Conservation (phyloP, 176 grass and related monocot genomes). For the Pharus latifolius region DNA sequence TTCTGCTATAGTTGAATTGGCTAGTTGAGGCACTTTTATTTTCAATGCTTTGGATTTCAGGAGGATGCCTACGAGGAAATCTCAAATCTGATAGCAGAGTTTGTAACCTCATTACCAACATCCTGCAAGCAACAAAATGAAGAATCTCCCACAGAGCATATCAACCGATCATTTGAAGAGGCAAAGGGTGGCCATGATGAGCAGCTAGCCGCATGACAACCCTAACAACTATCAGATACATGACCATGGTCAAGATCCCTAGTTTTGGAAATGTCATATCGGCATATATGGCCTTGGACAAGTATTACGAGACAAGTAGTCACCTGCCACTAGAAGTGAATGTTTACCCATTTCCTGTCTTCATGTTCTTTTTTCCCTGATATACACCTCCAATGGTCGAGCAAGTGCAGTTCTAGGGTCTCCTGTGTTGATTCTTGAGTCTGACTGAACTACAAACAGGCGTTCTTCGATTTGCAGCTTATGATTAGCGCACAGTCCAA, state of each 20-base stretch:
- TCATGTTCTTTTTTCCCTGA: neutral
- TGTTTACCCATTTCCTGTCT: neutral
- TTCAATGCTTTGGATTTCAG: constrained; percentile 5
- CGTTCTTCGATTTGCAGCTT: no score
- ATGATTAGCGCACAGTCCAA: no score
- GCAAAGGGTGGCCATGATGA: neutral
- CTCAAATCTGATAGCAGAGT: constrained; percentile 27
- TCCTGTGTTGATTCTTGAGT: neutral
- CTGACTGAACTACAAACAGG: no score
- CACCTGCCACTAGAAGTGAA: neutral
- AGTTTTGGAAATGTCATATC: neutral
- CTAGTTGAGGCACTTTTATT: neutral
- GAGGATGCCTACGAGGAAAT: constrained; percentile 48
- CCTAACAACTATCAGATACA: neutral
- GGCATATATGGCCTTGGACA: neutral
- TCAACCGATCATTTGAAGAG: neutral
- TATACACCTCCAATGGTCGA: neutral
- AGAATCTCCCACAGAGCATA: neutral
- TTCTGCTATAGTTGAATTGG: neutral
- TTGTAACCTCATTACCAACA: constrained; percentile 23
- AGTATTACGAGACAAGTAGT: neutral
- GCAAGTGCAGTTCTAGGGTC: neutral
- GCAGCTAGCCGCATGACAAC: neutral
- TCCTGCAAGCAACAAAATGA: neutral
- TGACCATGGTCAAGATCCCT: neutral